Evolutionary conservation across 2,329 filamentous ascomycete species (phyloP).

Genomic region (Colletotrichum sp.): DNA sequence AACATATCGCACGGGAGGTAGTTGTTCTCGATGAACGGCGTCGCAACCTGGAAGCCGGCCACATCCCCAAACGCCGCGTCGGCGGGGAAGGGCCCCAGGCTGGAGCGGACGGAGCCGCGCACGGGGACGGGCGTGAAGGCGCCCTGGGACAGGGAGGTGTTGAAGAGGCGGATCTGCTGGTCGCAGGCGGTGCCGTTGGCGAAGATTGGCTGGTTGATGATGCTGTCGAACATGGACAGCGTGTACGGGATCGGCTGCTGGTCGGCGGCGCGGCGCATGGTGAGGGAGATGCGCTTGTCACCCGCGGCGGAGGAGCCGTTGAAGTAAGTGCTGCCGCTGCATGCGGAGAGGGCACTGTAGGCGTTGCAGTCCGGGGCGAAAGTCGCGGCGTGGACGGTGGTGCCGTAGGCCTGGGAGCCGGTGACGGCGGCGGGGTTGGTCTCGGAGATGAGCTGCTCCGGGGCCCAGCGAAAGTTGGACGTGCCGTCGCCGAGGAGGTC

Average conservation of each 20-base stretch:
- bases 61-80: conserved; percentile 4
- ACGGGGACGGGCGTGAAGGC: conserved; percentile 30
- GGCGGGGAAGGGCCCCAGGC: conserved; percentile 29
- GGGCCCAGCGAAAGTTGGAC: conserved; percentile 56
- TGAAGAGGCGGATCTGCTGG: conserved; percentile 48
- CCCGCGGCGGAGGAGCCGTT: conserved; percentile 18
- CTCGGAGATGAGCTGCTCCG: conserved; percentile 51
- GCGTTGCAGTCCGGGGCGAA: conserved; percentile 56
- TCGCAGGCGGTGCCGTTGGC: conserved; percentile 45
- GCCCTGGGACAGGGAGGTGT: conserved; percentile 44
- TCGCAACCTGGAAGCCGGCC: conserved; percentile 18
- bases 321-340: conserved; percentile 20
- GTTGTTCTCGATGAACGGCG: conserved; percentile 25
- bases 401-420: conserved; percentile 52
- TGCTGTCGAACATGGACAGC: conserved; percentile 50
- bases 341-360: conserved; percentile 35
- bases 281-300: conserved; percentile 15
- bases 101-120: conserved; percentile 25
- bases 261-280: conserved; percentile 19
- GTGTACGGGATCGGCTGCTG: conserved; percentile 35
- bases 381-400: conserved; percentile 40
- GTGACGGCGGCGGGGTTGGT: conserved; percentile 45
- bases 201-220: conserved; percentile 60
- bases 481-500: conserved; percentile 55
- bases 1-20: conserved; percentile 23